These are phyloP conservation scores for Trypanosoma vivax DNA, from an alignment of 208 protist species.

Conservation along the genomic window DNA sequence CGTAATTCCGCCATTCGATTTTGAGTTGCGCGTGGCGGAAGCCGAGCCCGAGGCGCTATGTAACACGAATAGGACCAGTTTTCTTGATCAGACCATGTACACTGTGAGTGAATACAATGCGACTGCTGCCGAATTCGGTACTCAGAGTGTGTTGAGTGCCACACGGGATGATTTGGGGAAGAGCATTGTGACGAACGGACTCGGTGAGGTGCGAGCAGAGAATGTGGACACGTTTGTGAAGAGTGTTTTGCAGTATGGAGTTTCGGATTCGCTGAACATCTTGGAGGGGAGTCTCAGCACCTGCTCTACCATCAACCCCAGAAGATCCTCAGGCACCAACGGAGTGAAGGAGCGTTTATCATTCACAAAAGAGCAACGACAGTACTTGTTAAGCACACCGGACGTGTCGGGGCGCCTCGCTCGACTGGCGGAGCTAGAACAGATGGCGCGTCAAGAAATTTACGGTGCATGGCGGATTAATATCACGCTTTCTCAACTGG, in stretches of 20 bases:
- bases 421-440: conserved; percentile 63
- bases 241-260: conserved; percentile 30
- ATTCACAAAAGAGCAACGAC: conserved; percentile 13
- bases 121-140: neutral
- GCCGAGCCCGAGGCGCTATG: neutral
- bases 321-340: neutral
- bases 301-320: neutral
- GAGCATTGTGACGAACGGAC: conserved; percentile 61
- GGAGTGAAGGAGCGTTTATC: neutral
- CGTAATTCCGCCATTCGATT: too few species aligned
- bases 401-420: conserved; percentile 27
- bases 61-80: conserved; percentile 12
- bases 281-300: conserved; percentile 41
- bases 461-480: conserved; percentile 54
- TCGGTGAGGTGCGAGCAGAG: conserved; percentile 41
- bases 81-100: conserved; percentile 40
- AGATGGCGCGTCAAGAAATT: conserved; percentile 47
- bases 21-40: conserved; percentile 42
- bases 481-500: conserved; percentile 49
- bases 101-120: conserved; percentile 18
- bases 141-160: conserved; percentile 6
- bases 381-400: conserved; percentile 43
- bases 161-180: conserved; percentile 26
- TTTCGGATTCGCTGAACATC: conserved; percentile 22
- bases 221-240: conserved; percentile 48